phyloP scores from a whole-genome alignment of 2,329 filamentous ascomycete genomes.

The Monilinia polystroma region DNA sequence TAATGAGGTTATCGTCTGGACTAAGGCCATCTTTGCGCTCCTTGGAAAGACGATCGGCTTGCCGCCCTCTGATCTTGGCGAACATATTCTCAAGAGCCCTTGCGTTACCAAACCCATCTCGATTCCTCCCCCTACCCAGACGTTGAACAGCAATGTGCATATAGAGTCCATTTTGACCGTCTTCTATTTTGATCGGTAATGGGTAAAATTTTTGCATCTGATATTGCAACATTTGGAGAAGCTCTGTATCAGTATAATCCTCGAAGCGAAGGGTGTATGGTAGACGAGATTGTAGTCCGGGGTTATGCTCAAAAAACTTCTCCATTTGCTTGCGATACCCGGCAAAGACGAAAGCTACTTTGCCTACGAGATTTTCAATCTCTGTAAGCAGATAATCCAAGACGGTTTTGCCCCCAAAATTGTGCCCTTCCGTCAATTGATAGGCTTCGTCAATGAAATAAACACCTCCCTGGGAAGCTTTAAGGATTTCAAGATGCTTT shows the following conservation, averaged over 20 bases:
- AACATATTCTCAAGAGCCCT: slow-evolving; percentile 64
- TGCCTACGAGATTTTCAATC: slow-evolving; percentile 68
- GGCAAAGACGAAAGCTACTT: slow-evolving; percentile 69
- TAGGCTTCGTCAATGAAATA: slow-evolving; percentile 81
- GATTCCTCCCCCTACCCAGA: slow-evolving; percentile 60
- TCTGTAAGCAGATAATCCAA: slow-evolving; percentile 71
- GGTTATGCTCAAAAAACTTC: slow-evolving; percentile 71
- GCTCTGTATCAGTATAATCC: slow-evolving; percentile 66
- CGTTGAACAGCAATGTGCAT: slow-evolving; percentile 61
- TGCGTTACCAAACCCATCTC: slow-evolving; percentile 72
- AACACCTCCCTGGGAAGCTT: slow-evolving; percentile 65
- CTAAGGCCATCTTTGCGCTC: slow-evolving; percentile 44
- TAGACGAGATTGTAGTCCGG: slow-evolving; percentile 67
- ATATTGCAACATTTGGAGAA: slow-evolving; percentile 58
- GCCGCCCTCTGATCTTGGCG: slow-evolving; percentile 54
- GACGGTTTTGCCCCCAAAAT: slow-evolving; percentile 56
- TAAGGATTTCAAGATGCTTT: slow-evolving; percentile 55
- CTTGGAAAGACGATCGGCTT: slow-evolving; percentile 54
- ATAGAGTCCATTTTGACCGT: slow-evolving; percentile 58
- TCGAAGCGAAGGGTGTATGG: slow-evolving; percentile 64
- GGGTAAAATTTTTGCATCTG: slow-evolving; percentile 56
- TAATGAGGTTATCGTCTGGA: slow-evolving; percentile 59
- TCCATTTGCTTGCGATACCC: slow-evolving; percentile 77
- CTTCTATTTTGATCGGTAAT: slow-evolving; percentile 58
- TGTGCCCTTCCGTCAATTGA: slow-evolving; percentile 63